These are phyloP conservation scores for Calophaca sinica DNA, from an alignment of 306 rosid species.

Conservation along the genomic window DNA sequence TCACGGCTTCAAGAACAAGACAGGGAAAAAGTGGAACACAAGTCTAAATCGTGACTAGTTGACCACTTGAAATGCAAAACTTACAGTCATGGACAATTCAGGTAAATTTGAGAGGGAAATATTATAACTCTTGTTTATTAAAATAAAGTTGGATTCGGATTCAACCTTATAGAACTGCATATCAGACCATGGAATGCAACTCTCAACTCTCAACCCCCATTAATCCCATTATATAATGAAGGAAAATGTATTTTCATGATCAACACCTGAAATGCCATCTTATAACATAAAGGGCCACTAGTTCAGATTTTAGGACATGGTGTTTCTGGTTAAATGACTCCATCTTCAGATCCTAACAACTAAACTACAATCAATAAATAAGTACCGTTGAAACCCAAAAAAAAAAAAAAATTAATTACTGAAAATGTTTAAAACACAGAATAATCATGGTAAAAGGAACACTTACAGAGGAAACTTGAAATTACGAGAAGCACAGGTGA, in stretches of 20 bases:
- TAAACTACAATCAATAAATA: slow-evolving; percentile 12
- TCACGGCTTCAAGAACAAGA: slow-evolving; percentile 19
- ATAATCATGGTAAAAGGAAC: slow-evolving; percentile 12
- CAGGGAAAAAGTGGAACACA: not conserved
- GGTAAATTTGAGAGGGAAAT: slow-evolving; percentile 22
- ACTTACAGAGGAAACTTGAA: slow-evolving; percentile 68
- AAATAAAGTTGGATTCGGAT: slow-evolving; percentile 23
- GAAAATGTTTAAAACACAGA: slow-evolving; percentile 6
- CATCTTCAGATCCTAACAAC: slow-evolving; percentile 31
- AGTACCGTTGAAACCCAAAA: not conserved
- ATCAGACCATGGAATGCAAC: slow-evolving; percentile 28
- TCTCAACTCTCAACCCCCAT: slow-evolving; percentile 26
- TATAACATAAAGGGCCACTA: slow-evolving; percentile 20
- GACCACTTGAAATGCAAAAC: slow-evolving; percentile 1
- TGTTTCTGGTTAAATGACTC: slow-evolving; percentile 11
- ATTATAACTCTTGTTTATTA: not conserved
- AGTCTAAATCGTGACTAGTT: slow-evolving; percentile 5
- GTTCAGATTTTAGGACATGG: slow-evolving; percentile 29
- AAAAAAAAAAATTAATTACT: not conserved
- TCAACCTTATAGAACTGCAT: slow-evolving; percentile 14
- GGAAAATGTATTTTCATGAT: not conserved
- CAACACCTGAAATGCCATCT: slow-evolving; percentile 36
- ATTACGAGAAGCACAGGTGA: slow-evolving; percentile 61
- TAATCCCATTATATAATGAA: slow-evolving; percentile 12
- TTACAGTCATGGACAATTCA: not conserved